Conservation (phyloP, 805 yeast species). For the Komagataella ulmi region DNA sequence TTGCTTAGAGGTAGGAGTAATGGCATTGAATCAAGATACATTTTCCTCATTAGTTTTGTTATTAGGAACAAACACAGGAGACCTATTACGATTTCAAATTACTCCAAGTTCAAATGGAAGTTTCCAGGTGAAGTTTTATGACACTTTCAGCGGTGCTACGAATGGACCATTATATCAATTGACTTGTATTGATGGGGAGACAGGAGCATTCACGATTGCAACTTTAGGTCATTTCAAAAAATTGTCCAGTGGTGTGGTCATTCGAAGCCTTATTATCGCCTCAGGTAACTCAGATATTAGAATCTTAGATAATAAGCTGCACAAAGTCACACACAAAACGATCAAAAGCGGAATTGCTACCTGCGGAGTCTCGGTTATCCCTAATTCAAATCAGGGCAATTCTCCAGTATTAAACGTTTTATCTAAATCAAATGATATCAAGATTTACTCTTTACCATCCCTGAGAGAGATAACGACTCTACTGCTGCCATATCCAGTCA, state of each 20-base stretch:
- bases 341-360: conserved; percentile 33
- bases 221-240: conserved; percentile 39
- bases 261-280: conserved; percentile 50
- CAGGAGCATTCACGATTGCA: conserved; percentile 59
- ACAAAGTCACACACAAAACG: conserved; percentile 50
- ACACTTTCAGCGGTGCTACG: background rate
- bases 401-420: conserved; percentile 1
- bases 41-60: conserved; percentile 60
- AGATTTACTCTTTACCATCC: conserved; percentile 40
- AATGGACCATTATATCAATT: background rate
- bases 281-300: conserved; percentile 49
- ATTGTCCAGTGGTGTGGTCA: conserved; percentile 43
- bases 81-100: conserved; percentile 49
- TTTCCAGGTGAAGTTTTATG: conserved; percentile 32
- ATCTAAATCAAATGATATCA: conserved; percentile 9
- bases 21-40: conserved; percentile 51
- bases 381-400: background rate
- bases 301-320: conserved; percentile 43
- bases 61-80: conserved; percentile 72
- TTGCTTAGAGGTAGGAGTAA: conserved; percentile 57
- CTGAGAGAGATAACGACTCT: conserved; percentile 42
- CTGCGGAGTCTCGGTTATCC: conserved; percentile 27
- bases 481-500: conserved; percentile 27
- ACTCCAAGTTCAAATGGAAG: conserved; percentile 50
- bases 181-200: conserved; percentile 32